Percentiles rank a stretch among this genome's conserved stretches.
phyloP scores from a whole-genome alignment of 176 grass and related monocot species.

The Saccharum officinarum region DNA sequence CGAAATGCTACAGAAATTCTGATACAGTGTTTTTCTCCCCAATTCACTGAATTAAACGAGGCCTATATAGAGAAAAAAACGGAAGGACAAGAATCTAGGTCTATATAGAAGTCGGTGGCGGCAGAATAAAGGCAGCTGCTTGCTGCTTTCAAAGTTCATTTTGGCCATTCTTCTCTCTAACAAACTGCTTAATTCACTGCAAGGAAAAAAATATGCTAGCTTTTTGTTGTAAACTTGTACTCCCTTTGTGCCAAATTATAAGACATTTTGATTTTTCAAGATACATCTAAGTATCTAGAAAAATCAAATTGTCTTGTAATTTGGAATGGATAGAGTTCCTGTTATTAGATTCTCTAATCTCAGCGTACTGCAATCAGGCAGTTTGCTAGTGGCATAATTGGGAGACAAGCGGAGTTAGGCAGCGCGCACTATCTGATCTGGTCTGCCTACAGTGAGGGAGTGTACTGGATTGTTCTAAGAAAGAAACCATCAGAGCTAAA shows the following conservation, averaged over 20 bases:
- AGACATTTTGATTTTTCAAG: too few species aligned
- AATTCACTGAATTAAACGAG: too few species aligned
- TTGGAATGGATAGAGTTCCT: too few species aligned
- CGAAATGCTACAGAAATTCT: too few species aligned
- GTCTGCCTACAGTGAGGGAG: background rate
- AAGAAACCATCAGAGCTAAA: background rate
- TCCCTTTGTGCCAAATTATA: too few species aligned
- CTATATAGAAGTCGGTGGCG: background rate
- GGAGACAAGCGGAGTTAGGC: constrained; percentile 19
- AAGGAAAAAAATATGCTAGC: background rate
- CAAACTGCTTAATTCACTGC: background rate
- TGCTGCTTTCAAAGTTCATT: background rate
- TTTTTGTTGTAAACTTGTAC: too few species aligned
- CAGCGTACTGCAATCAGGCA: background rate
- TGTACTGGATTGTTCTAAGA: constrained; percentile 8
- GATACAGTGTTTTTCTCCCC: too few species aligned
- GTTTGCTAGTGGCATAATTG: background rate
- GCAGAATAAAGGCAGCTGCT: background rate
- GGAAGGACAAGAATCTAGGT: constrained; percentile 1
- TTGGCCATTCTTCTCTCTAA: background rate
- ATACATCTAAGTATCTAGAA: too few species aligned
- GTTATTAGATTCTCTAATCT: background rate
- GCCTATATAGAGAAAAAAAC: background rate
- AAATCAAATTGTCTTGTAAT: too few species aligned
- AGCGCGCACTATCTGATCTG: background rate